These are phyloP conservation scores for Xylariaceae sp. DNA, from an alignment of 2,329 filamentous ascomycete species.

Conservation along the genomic window DNA sequence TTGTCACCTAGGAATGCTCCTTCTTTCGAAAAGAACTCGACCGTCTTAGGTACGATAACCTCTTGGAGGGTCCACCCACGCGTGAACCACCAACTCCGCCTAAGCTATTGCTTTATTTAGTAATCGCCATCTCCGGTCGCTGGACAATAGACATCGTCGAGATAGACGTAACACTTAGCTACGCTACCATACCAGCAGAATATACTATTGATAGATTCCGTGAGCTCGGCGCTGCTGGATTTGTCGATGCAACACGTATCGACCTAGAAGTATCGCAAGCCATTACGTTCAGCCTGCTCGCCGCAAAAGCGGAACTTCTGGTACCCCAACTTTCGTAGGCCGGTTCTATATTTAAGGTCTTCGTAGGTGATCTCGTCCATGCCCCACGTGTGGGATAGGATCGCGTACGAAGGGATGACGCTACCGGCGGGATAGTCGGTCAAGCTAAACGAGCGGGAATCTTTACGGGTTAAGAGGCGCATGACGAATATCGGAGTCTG, in stretches of 20 bases:
- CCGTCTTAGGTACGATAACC: too few relatives aligned
- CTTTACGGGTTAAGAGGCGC: neutral
- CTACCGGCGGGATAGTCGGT: neutral
- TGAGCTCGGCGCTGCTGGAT: conserved; percentile 1
- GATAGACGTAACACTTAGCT: neutral
- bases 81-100: too few relatives aligned
- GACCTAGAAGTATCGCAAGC: neutral
- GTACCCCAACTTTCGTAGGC: neutral
- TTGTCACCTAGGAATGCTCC: too few relatives aligned
- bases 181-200: neutral
- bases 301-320: conserved; percentile 4
- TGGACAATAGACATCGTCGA: neutral
- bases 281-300: neutral
- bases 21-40: too few relatives aligned
- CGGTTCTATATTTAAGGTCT: neutral
- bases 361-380: neutral
- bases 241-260: conserved; percentile 4
- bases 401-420: neutral
- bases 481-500: neutral
- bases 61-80: too few relatives aligned
- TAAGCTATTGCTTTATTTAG: neutral
- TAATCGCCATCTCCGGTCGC: too few relatives aligned
- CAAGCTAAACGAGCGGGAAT: neutral
- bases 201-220: neutral
- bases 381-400: neutral